Conservation (phyloP, 768 basidiomycete species). For the Xerocomellus intermedius region DNA sequence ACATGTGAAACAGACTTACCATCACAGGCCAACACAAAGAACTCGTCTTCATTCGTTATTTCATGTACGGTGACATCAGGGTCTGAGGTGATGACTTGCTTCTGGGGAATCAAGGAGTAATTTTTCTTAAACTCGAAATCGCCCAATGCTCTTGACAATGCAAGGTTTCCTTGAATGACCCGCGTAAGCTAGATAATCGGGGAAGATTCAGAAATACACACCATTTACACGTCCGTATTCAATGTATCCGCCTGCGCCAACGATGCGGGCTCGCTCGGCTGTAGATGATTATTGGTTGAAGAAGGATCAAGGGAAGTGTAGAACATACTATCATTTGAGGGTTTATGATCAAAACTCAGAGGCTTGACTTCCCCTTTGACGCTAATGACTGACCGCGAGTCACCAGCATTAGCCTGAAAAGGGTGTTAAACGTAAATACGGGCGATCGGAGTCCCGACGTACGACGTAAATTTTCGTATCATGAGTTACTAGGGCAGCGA, state of each 20-base stretch:
- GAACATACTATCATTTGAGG: slow-evolving; percentile 73
- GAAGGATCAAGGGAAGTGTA: background rate
- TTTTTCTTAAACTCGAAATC: slow-evolving; percentile 99
- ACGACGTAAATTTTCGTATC: slow-evolving; percentile 81
- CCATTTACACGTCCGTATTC: slow-evolving; percentile 98
- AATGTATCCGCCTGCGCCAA: slow-evolving; percentile 90
- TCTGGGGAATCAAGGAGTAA: slow-evolving; percentile 72
- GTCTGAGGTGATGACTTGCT: slow-evolving; percentile 92
- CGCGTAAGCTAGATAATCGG: background rate
- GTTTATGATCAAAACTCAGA: slow-evolving; percentile 95
- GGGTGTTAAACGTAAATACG: background rate
- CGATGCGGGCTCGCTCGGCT: slow-evolving; percentile 87
- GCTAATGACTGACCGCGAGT: slow-evolving; percentile 88
- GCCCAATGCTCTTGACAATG: slow-evolving; percentile 90
- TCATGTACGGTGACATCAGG: slow-evolving; percentile 87
- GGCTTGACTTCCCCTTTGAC: slow-evolving; percentile 84
- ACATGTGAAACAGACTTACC: slow-evolving; percentile 49
- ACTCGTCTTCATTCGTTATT: slow-evolving; percentile 88
- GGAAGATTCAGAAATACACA: slow-evolving; percentile 31
- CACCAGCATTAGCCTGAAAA: slow-evolving; percentile 91
- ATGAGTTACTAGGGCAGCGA: slow-evolving; percentile 77
- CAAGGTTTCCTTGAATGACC: slow-evolving; percentile 75
- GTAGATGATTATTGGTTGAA: slow-evolving; percentile 6
- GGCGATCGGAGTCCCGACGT: slow-evolving; percentile 31
- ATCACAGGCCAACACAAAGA: slow-evolving; percentile 95